phyloP scores from a whole-genome alignment of 1,284 basidiomycete genomes.

The Leucoagaricus sp. region DNA sequence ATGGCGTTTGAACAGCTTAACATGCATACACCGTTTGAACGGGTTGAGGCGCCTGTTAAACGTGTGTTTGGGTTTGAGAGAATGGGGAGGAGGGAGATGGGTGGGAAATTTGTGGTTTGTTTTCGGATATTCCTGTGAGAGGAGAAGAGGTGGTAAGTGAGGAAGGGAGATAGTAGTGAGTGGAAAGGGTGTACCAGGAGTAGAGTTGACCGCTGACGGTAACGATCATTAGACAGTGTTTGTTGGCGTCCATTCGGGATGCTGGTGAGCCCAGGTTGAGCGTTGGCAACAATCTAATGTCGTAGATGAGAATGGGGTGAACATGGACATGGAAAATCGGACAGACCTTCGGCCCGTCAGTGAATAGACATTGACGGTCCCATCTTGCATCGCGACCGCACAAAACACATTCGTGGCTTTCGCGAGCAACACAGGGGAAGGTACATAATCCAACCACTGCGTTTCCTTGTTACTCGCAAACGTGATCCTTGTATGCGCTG shows the following conservation, averaged over 20 bases:
- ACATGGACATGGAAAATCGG: neutral
- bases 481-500: conserved; percentile 70
- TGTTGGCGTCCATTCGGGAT: conserved; percentile 66
- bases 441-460: conserved; percentile 88
- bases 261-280: conserved; percentile 74
- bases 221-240: conserved; percentile 67
- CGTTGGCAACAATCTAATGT: conserved; percentile 76
- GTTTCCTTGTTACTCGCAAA: conserved; percentile 66
- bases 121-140: conserved; percentile 70
- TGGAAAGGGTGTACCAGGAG: conserved; percentile 61
- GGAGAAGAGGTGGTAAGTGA: neutral
- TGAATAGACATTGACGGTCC: conserved; percentile 78
- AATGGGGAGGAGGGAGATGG: conserved; percentile 63
- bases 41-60: conserved; percentile 56
- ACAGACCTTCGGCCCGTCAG: conserved; percentile 74
- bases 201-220: conserved; percentile 71
- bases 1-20: conserved; percentile 74
- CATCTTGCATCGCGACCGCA: conserved; percentile 79
- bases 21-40: conserved; percentile 78
- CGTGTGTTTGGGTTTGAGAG: conserved; percentile 58
- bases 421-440: conserved; percentile 66
- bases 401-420: conserved; percentile 69
- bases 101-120: conserved; percentile 60
- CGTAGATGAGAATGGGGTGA: too few relatives aligned
- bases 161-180: conserved; percentile 10